These are phyloP conservation scores for Amphirosellinia nigrospora DNA, from an alignment of 495 filamentous ascomycete genomes.

Conservation along the genomic window DNA sequence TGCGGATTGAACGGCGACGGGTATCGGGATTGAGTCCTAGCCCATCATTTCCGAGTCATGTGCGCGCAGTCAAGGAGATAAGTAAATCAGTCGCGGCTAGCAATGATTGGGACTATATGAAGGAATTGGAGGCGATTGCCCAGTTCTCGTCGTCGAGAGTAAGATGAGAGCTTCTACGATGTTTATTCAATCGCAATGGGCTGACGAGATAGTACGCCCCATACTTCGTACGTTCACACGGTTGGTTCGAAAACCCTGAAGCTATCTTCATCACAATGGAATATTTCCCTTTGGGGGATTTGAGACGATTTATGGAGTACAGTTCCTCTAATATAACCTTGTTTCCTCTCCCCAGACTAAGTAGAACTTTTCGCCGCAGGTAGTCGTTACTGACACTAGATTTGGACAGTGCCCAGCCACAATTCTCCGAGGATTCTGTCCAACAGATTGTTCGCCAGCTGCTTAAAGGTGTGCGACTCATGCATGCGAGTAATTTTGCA, in stretches of 20 bases:
- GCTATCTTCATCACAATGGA: conserved; percentile 51
- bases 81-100: conserved; percentile 8
- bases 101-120: conserved; percentile 12
- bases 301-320: conserved; percentile 26
- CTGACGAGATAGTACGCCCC: conserved; percentile 26
- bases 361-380: background rate
- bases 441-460: conserved; percentile 42
- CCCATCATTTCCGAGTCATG: background rate
- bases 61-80: conserved; percentile 17
- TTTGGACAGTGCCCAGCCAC: conserved; percentile 48
- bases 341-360: background rate
- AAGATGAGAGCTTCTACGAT: no score
- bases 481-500: conserved; percentile 57
- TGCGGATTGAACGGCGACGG: conserved; percentile 9
- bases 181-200: no score
- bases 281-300: conserved; percentile 45
- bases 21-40: background rate
- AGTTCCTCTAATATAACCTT: background rate
- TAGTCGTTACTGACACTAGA: conserved; percentile 32
- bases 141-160: conserved; percentile 20
- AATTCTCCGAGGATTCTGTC: conserved; percentile 42
- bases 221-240: conserved; percentile 44
- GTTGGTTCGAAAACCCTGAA: conserved; percentile 46
- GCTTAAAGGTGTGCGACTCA: conserved; percentile 50
- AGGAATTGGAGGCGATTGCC: conserved; percentile 22